Evolutionary conservation across 148 eudicot species (phyloP).

Genomic region (Fagopyrum tataricum): DNA sequence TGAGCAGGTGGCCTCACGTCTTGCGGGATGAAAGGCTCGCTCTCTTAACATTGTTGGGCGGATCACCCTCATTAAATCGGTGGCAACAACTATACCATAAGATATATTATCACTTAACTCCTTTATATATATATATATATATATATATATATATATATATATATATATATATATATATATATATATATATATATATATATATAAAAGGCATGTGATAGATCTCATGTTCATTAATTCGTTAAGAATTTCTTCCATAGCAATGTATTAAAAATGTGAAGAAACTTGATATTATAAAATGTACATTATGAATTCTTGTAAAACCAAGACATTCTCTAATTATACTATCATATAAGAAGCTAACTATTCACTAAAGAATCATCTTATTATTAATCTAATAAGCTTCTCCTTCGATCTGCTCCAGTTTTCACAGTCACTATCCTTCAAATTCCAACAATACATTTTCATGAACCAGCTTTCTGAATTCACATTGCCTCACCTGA

Average conservation of each 20-base stretch:
- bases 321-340: slow-evolving; percentile 1
- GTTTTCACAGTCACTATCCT: background rate
- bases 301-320: background rate
- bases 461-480: background rate
- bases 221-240: background rate
- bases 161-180: no score
- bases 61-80: no score
- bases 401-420: background rate
- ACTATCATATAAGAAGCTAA: background rate
- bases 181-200: no score
- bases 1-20: no score
- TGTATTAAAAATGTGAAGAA: background rate
- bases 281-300: background rate
- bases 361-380: background rate
- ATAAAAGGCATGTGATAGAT: background rate
- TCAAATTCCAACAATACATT: background rate
- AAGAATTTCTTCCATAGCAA: background rate
- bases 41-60: no score
- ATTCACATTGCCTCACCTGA: slow-evolving; percentile 4
- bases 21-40: no score
- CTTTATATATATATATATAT: no score
- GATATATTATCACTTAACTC: no score
- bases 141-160: no score
- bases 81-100: no score
- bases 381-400: background rate